These are phyloP conservation scores for Ceratocystis eucalypticola DNA, from an alignment of 2,329 filamentous ascomycete species.

Conservation along the genomic window DNA sequence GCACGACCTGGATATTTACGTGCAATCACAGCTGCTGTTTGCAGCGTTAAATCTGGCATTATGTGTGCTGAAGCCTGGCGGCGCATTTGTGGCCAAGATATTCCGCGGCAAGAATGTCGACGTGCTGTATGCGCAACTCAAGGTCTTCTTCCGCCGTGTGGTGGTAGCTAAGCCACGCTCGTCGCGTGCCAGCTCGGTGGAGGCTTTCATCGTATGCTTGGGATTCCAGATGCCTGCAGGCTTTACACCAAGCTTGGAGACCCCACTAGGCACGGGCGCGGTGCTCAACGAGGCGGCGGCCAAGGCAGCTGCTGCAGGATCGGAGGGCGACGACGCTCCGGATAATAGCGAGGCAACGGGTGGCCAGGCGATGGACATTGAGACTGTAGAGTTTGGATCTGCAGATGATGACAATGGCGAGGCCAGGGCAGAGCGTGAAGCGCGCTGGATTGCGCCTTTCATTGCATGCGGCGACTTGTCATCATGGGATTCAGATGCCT, in stretches of 20 bases:
- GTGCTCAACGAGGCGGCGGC: conserved; percentile 11
- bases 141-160: conserved; percentile 74
- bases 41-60: conserved; percentile 86
- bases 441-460: conserved; percentile 83
- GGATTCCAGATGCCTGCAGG: conserved; percentile 70
- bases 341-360: conserved; percentile 13
- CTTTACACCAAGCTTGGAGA: conserved; percentile 62
- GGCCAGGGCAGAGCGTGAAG: conserved; percentile 22
- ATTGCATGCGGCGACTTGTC: conserved; percentile 94
- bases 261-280: conserved; percentile 54
- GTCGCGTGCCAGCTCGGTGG: conserved; percentile 88
- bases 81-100: conserved; percentile 96
- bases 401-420: background rate
- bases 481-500: conserved; percentile 89
- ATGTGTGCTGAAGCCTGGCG: conserved; percentile 81
- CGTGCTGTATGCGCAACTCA: conserved; percentile 82
- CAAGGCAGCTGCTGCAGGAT: conserved; percentile 30
- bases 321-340: conserved; percentile 27
- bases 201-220: conserved; percentile 91
- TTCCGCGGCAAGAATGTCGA: conserved; percentile 94
- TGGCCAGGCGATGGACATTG: conserved; percentile 11
- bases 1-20: conserved; percentile 95
- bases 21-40: conserved; percentile 89
- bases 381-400: conserved; percentile 23
- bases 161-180: conserved; percentile 87